A percentile compares a stretch with the other conserved stretches of the same genome.
Evolutionary conservation across 2,329 filamentous ascomycete species (phyloP).

Genomic region (Simplicillium sp.): DNA sequence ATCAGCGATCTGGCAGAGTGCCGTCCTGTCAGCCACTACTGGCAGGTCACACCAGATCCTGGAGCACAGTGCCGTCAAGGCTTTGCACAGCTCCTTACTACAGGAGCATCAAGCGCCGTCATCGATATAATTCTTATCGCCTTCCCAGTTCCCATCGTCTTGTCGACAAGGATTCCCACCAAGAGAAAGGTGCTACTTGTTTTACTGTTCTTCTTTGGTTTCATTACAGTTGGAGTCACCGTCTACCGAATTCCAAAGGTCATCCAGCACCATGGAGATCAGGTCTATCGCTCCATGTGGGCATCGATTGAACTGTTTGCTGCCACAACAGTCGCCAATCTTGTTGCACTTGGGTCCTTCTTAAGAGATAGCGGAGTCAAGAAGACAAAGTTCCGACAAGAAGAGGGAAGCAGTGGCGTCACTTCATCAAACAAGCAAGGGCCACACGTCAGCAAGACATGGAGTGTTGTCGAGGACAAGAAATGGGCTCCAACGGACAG

Average conservation of each 20-base stretch:
- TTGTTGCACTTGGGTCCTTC: constrained; percentile 80
- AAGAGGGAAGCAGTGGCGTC: constrained; percentile 22
- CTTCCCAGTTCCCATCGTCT: constrained; percentile 79
- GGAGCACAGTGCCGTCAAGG: constrained; percentile 74
- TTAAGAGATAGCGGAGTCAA: constrained; percentile 80
- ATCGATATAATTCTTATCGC: constrained; percentile 77
- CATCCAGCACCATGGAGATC: constrained; percentile 55
- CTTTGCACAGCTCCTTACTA: constrained; percentile 73
- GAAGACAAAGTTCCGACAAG: constrained; percentile 67
- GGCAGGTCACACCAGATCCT: constrained; percentile 72
- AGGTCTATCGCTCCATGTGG: constrained; percentile 76
- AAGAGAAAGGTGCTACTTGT: constrained; percentile 71
- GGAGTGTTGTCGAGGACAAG: constrained; percentile 14
- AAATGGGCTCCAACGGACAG: constrained; percentile 5
- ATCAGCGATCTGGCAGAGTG: constrained; percentile 77
- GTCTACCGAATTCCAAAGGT: constrained; percentile 67
- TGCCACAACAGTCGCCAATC: constrained; percentile 75
- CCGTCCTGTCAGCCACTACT: constrained; percentile 60
- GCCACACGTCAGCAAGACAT: constrained; percentile 12
- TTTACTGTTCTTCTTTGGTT: constrained; percentile 67
- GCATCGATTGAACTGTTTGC: constrained; percentile 83
- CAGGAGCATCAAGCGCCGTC: constrained; percentile 72
- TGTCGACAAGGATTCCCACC: constrained; percentile 63
- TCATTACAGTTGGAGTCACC: constrained; percentile 67
- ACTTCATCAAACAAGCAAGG: constrained; percentile 14